phyloP scores from a whole-genome alignment of 2,329 filamentous ascomycete genomes.

The Ceratocystis harringtonii region DNA sequence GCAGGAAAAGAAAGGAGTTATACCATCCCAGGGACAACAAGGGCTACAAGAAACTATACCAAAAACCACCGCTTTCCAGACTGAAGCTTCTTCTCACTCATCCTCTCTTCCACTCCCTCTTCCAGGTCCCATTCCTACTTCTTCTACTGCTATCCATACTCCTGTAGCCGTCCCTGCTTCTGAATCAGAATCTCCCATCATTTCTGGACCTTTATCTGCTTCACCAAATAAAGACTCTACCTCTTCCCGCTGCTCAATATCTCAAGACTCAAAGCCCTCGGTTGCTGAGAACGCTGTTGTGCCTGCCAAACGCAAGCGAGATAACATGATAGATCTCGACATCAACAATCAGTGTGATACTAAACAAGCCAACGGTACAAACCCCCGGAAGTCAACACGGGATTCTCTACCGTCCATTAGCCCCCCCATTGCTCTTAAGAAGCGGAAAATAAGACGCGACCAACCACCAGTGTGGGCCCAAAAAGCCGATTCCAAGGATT shows the following conservation, averaged over 20 bases:
- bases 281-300: slow-evolving; percentile 25
- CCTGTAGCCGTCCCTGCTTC: neutral
- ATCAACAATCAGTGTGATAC: slow-evolving; percentile 12
- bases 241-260: neutral
- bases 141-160: neutral
- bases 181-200: neutral
- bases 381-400: slow-evolving; percentile 13
- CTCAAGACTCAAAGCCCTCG: slow-evolving; percentile 8
- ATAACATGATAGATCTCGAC: slow-evolving; percentile 23
- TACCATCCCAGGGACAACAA: neutral
- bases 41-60: neutral
- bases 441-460: slow-evolving; percentile 25
- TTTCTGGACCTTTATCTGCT: neutral
- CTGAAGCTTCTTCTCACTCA: neutral
- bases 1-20: neutral
- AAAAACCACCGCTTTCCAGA: neutral
- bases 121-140: neutral
- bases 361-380: slow-evolving; percentile 6
- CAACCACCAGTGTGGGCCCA: slow-evolving; percentile 37
- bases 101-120: neutral
- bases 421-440: slow-evolving; percentile 26
- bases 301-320: slow-evolving; percentile 35
- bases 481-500: slow-evolving; percentile 25
- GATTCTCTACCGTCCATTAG: slow-evolving; percentile 4
- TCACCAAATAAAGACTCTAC: neutral